Base-by-base conservation (phyloP, 164 flowering plant species). In the Saururus chinensis region DNA sequence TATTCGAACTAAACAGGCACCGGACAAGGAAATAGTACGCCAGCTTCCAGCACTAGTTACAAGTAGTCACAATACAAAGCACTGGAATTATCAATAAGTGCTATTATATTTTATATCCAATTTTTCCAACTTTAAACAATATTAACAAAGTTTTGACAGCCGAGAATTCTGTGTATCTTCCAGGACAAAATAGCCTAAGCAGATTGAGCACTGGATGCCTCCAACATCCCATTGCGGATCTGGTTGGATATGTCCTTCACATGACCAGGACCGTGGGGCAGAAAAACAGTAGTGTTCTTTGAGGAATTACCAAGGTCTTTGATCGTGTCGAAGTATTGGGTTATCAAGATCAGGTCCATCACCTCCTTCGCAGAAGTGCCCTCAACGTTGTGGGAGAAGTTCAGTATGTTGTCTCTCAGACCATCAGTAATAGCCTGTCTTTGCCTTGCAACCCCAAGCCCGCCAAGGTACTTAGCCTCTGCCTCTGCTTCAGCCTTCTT, bases 201-300 rank as follows among this genome's bases (percentile, higher is more conserved):
- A 14, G 58, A 55, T 55, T 55, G 68, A 58, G 87, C 81, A 79
- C 81, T 69, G 58, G 81, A 12, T 59, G 88, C 97, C 72, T 95
- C 97, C 97, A 95, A 80, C 65, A 86, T 7, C 11, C 99, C 99
- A 71, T 88, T 89, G 59, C 96, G 89, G 63, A 95, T 84, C 82
- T 95, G 99, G 7, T 86, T 87, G 45, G 85, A 51, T 22, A 95
- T 91, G 60, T 95, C 99, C 61, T 92, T 77, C 63, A 91, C 86
- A 61, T 95, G 99, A 45, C 99, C 99, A 37, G 99, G 97, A 20
- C 97, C 99, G 60, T 95, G 99, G 11, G 99, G 99, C 51, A 95
- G 70, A 75, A 95, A 95, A n/a, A 95, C 86, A 5, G 97, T 91
- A 10, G 99, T 95, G 81, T 89, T 95, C 80, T 86, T 95, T 0